These are phyloP conservation scores for Nasturtium officinale DNA, from an alignment of 345 rosid genomes.

Conservation along the genomic window DNA sequence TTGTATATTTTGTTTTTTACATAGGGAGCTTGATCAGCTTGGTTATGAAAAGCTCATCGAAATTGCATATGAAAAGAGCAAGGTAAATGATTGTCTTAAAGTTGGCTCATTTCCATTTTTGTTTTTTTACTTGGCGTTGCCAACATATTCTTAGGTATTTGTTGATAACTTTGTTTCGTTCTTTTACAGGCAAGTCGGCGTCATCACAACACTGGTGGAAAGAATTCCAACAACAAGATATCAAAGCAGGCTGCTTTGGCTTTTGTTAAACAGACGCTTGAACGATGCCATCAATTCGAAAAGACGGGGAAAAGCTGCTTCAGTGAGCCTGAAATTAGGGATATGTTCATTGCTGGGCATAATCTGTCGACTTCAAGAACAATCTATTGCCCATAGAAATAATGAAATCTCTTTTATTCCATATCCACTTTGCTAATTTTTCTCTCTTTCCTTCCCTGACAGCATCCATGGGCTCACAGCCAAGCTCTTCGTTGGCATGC, in stretches of 20 bases:
- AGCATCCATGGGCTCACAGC: constrained; percentile 67
- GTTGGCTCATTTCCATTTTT: background rate
- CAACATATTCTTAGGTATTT: background rate
- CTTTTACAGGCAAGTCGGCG: constrained; percentile 65
- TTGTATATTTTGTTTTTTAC: constrained; percentile 16
- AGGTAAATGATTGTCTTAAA: constrained; percentile 51
- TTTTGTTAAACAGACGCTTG: constrained; percentile 72
- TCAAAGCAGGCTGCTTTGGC: constrained; percentile 82
- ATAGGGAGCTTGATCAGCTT: constrained; percentile 75
- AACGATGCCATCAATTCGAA: constrained; percentile 67
- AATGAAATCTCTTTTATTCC: background rate
- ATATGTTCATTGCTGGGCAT: constrained; percentile 59
- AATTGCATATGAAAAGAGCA: constrained; percentile 80
- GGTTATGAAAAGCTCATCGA: constrained; percentile 75
- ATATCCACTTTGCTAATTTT: constrained; percentile 12
- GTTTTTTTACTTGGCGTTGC: background rate
- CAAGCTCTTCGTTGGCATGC: constrained; percentile 53
- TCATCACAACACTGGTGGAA: constrained; percentile 61
- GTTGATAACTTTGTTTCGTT: constrained; percentile 23
- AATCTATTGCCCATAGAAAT: background rate
- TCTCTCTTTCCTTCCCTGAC: constrained; percentile 35
- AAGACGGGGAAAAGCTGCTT: constrained; percentile 86
- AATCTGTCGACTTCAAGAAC: constrained; percentile 39
- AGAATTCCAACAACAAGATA: constrained; percentile 74
- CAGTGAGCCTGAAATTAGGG: constrained; percentile 67